A percentile compares a stretch with the other conserved stretches of the same genome.
Evolutionary conservation across 306 rosid species (phyloP).

Genomic region (Clitoria ternatea): DNA sequence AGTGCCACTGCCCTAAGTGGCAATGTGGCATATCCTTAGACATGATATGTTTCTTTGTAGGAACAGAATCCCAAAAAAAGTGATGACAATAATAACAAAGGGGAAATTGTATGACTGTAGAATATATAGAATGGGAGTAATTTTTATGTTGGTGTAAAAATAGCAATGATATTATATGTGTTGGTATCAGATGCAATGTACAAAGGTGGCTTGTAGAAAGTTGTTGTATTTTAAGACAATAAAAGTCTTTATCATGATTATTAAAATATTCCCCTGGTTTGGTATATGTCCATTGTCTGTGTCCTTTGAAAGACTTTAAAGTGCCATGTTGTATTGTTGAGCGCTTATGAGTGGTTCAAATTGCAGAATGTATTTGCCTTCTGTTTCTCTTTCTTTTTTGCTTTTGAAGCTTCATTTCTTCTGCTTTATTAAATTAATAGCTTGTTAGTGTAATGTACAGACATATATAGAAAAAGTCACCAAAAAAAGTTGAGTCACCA

Average conservation of each 20-base stretch:
- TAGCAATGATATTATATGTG: neutral
- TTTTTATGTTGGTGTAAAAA: constrained; percentile 12
- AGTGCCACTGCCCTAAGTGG: neutral
- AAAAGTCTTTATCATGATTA: constrained; percentile 25
- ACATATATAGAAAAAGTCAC: too few relatives aligned
- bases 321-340: neutral
- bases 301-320: constrained; percentile 18
- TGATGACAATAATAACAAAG: neutral
- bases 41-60: neutral
- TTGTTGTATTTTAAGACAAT: constrained; percentile 18
- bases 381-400: neutral
- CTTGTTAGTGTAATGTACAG: neutral
- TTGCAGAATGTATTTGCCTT: neutral
- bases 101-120: neutral
- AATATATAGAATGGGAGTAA: constrained; percentile 3
- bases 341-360: constrained; percentile 16
- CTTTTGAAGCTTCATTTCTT: neutral
- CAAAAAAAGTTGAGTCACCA: too few relatives aligned
- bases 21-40: constrained; percentile 1
- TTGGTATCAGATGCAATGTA: constrained; percentile 30
- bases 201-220: constrained; percentile 30
- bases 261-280: constrained; percentile 31
- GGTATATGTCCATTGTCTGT: constrained; percentile 26
- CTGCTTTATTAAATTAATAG: neutral
- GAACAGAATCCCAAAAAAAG: neutral